These are phyloP conservation scores for Pyrenopolyporus hunteri DNA, from an alignment of 495 filamentous ascomycete genomes.

Conservation along the genomic window DNA sequence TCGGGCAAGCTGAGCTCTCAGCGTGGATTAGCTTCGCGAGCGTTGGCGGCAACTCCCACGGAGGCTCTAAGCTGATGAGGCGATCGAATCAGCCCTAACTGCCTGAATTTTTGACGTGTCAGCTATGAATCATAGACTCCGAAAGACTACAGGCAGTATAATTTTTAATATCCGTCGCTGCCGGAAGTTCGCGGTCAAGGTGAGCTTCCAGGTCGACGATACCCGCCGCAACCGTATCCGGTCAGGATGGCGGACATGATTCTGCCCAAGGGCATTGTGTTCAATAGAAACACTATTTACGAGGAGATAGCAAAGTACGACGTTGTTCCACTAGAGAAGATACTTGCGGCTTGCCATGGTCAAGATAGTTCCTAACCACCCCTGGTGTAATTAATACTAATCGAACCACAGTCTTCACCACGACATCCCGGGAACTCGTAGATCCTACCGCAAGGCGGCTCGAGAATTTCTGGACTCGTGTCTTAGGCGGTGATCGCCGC, in stretches of 20 bases:
- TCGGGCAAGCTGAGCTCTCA: constrained; percentile 37
- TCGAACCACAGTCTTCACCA: constrained; percentile 54
- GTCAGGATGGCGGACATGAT: constrained; percentile 45
- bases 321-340: constrained; percentile 53
- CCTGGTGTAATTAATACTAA: constrained; percentile 24
- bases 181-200: constrained; percentile 28
- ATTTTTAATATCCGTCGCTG: constrained; percentile 30
- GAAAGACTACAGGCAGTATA: constrained; percentile 29
- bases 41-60: constrained; percentile 30
- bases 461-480: constrained; percentile 64
- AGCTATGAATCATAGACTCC: constrained; percentile 42
- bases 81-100: constrained; percentile 32
- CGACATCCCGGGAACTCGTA: constrained; percentile 54
- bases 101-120: constrained; percentile 19
- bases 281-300: constrained; percentile 52
- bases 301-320: constrained; percentile 55
- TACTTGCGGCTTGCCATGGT: constrained; percentile 59
- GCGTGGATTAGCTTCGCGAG: constrained; percentile 35
- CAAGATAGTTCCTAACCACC: constrained; percentile 35
- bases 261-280: constrained; percentile 56
- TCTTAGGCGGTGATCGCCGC: constrained; percentile 58
- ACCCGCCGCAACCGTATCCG: constrained; percentile 21
- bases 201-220: constrained; percentile 38
- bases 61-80: constrained; percentile 36
- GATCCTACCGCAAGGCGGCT: constrained; percentile 60